Conservation (phyloP, 768 basidiomycete species). For the Podaxis carcinomalis region DNA sequence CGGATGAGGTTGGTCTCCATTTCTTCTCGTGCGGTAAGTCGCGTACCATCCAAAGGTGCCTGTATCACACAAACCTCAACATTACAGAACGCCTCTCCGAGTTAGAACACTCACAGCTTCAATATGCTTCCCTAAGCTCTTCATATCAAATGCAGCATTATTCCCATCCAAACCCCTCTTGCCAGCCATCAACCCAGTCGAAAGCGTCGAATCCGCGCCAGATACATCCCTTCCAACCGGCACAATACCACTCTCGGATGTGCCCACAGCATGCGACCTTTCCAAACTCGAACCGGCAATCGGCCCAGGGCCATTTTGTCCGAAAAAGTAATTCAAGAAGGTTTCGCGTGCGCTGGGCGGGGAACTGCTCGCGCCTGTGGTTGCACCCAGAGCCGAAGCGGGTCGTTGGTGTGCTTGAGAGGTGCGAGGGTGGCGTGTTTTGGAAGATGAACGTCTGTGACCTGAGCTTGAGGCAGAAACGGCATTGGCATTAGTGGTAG, state of each 20-base stretch:
- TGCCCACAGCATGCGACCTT: constrained; percentile 19
- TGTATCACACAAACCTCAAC: constrained; percentile 23
- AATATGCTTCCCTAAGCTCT: constrained; percentile 94
- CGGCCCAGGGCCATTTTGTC: constrained; percentile 81
- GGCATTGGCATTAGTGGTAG: constrained; percentile 13
- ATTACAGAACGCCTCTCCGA: not conserved
- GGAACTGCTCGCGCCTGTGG: constrained; percentile 11
- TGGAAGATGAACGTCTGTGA: constrained; percentile 32
- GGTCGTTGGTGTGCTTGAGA: constrained; percentile 14
- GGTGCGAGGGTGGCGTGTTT: constrained; percentile 21
- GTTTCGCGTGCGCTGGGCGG: constrained; percentile 74
- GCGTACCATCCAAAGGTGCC: constrained; percentile 57
- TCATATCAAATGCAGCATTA: constrained; percentile 95
- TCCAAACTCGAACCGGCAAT: constrained; percentile 52
- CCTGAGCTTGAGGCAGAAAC: constrained; percentile 25
- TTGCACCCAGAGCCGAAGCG: not conserved
- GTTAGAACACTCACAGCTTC: constrained; percentile 72
- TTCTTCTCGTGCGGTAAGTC: constrained; percentile 81
- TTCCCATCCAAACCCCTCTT: constrained; percentile 67
- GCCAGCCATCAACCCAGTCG: constrained; percentile 62
- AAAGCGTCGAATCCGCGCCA: constrained; percentile 43
- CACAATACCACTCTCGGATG: constrained; percentile 23
- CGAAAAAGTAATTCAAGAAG: constrained; percentile 98
- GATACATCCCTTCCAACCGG: constrained; percentile 66
- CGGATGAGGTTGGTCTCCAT: constrained; percentile 96